Evolutionary conservation across 805 yeast genomes (phyloP).

Genomic region (Yarrowia yakushimensis): DNA sequence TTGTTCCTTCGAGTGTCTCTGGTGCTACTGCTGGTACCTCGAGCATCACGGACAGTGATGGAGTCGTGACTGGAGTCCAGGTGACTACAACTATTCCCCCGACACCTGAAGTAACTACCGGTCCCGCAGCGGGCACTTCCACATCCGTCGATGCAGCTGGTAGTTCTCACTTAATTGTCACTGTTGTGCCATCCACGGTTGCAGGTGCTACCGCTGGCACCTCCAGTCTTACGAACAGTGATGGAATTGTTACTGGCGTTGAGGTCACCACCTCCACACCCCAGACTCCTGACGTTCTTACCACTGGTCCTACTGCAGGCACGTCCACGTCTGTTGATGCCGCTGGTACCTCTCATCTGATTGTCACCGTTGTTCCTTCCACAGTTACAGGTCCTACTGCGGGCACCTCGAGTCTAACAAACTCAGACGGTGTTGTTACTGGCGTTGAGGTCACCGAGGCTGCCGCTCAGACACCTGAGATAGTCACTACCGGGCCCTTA

Average conservation of each 20-base stretch:
- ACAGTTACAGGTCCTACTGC: background rate
- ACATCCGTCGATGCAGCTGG: background rate
- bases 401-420: background rate
- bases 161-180: background rate
- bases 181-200: background rate
- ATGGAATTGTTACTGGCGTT: background rate
- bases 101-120: too few species aligned
- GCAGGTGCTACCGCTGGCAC: background rate
- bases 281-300: background rate
- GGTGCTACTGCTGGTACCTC: background rate
- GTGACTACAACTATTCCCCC: too few species aligned
- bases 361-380: background rate
- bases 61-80: background rate
- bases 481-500: background rate
- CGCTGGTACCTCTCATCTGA: background rate
- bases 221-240: background rate
- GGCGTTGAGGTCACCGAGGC: background rate
- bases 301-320: background rate
- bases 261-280: background rate
- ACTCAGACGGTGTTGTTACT: background rate
- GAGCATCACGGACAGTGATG: background rate
- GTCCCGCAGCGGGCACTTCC: too few species aligned
- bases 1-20: background rate
- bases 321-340: background rate
- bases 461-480: background rate